Percentiles rank a stretch among this genome's conserved stretches.
Conservation (phyloP, 2,329 filamentous ascomycete species). For the Xylariaceae sp. region DNA sequence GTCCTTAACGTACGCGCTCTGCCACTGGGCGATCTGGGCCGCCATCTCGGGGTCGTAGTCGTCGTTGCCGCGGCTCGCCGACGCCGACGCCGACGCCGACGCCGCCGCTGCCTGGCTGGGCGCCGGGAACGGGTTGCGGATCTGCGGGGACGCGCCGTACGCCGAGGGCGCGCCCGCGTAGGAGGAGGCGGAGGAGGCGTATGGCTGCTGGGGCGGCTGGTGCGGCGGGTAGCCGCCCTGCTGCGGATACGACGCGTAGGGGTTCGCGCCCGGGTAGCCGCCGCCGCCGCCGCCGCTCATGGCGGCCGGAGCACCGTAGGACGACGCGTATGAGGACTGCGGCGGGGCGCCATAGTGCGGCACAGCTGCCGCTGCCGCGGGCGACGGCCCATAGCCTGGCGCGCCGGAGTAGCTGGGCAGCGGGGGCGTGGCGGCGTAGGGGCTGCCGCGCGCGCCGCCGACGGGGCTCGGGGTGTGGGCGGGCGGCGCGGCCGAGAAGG, state of each 20-base stretch:
- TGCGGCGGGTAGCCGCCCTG: conserved; percentile 16
- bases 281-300: conserved; percentile 13
- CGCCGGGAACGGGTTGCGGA: conserved; percentile 72
- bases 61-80: conserved; percentile 19
- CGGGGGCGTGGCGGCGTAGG: conserved; percentile 28
- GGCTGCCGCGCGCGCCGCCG: conserved; percentile 19
- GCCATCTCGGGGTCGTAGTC: conserved; percentile 73
- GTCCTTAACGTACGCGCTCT: conserved; percentile 67
- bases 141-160: conserved; percentile 55
- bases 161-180: conserved; percentile 27
- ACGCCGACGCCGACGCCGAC: conserved; percentile 46
- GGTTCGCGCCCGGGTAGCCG: conserved; percentile 15
- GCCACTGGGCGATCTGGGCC: conserved; percentile 90
- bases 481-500: conserved; percentile 37
- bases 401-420: conserved; percentile 25
- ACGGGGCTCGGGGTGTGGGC: conserved; percentile 23
- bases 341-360: conserved; percentile 36
- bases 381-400: conserved; percentile 28
- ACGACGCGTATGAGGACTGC: conserved; percentile 25
- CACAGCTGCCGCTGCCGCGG: conserved; percentile 31
- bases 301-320: conserved; percentile 28
- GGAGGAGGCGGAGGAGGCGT: conserved; percentile 20
- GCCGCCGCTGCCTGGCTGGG: conserved; percentile 37
- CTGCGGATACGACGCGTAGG: conserved; percentile 23
- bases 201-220: conserved; percentile 17